Percentiles rank a stretch among this genome's conserved stretches.
Evolutionary conservation across 2,329 filamentous ascomycete genomes (phyloP).

Genomic region (Elsinoe batatas): DNA sequence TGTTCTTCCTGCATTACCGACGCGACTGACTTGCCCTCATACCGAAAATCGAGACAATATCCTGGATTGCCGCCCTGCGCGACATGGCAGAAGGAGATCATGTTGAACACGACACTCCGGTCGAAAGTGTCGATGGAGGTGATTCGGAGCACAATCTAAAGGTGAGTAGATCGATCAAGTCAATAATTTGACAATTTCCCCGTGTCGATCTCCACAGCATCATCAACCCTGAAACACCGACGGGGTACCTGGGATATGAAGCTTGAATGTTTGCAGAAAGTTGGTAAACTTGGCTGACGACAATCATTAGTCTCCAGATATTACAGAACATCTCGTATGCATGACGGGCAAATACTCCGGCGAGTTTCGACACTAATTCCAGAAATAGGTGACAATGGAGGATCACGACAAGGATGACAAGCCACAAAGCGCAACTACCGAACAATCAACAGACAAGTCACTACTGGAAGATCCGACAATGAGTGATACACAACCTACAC

Average conservation of each 20-base stretch:
- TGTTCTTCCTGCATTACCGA: conserved; percentile 11
- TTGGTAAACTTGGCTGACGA: conserved; percentile 7
- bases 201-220: conserved; percentile 9
- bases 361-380: background rate
- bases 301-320: conserved; percentile 4
- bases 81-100: conserved; percentile 7
- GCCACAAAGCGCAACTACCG: background rate
- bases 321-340: conserved; percentile 7
- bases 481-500: too few relatives aligned
- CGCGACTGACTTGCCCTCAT: background rate
- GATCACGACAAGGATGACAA: conserved; percentile 6
- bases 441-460: conserved; percentile 7
- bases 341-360: background rate
- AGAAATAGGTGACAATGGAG: conserved; percentile 11
- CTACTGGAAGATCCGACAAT: background rate
- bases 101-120: background rate
- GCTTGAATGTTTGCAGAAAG: background rate
- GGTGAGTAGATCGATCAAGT: background rate
- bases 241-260: background rate
- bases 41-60: conserved; percentile 7
- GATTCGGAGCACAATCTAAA: background rate
- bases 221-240: background rate
- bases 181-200: background rate
- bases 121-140: background rate
- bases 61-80: conserved; percentile 5